These are phyloP conservation scores for Hippophae rhamnoides DNA, from an alignment of 306 rosid species.

Conservation along the genomic window DNA sequence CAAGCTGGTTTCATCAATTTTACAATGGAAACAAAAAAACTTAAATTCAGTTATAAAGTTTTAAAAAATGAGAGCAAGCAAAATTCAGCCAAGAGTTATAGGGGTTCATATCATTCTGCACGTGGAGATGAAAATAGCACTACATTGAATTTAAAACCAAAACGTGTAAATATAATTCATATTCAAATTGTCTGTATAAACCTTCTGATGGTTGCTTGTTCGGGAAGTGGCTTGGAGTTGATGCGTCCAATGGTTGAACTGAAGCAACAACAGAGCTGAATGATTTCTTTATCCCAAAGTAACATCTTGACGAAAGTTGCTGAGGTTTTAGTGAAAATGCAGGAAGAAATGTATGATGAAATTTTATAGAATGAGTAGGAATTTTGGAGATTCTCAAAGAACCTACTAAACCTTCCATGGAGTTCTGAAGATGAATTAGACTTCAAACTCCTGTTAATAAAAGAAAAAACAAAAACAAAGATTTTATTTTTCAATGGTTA, in stretches of 20 bases:
- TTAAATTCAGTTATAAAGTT: too few relatives aligned
- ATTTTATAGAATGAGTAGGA: constrained; percentile 6
- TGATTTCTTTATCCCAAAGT: constrained; percentile 13
- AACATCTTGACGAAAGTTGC: constrained; percentile 1
- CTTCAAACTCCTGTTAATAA: too few relatives aligned
- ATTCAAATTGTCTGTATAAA: neutral
- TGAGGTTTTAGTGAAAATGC: constrained; percentile 8
- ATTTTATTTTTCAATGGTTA: too few relatives aligned
- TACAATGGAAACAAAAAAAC: too few relatives aligned
- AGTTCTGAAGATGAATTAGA: neutral
- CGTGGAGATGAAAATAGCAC: too few relatives aligned
- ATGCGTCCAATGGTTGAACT: constrained; percentile 19
- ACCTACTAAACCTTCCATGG: constrained; percentile 22
- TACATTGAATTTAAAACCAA: neutral
- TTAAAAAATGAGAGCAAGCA: too few relatives aligned
- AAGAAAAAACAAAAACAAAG: too few relatives aligned
- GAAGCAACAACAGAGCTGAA: constrained; percentile 17
- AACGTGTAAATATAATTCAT: constrained; percentile 1
- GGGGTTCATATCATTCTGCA: too few relatives aligned
- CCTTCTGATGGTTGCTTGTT: constrained; percentile 27
- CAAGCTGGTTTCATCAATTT: neutral
- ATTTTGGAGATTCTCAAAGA: constrained; percentile 4
- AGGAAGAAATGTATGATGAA: constrained; percentile 1
- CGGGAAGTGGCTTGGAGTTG: constrained; percentile 15
- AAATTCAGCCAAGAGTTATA: too few relatives aligned